Evolutionary conservation across 441 rosid species (phyloP), one percentile per base, ranked within the genome.

Genomic region (Pelargonium exstipulatum): DNA sequence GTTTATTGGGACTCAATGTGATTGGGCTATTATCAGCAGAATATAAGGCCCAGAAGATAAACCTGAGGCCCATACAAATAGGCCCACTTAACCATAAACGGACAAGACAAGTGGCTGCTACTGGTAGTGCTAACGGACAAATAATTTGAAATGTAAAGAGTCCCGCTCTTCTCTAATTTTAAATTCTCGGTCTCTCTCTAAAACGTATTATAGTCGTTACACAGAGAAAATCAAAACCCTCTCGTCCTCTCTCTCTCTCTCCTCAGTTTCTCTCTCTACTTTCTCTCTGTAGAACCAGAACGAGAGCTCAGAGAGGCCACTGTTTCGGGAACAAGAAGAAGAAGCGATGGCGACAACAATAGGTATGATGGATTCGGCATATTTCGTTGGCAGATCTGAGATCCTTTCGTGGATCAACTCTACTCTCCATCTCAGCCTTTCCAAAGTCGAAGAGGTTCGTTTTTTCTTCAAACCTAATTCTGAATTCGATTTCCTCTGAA

Each of bases 321-420:
- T 53, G 8, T 14, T 16, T 53, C 8, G 24, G 22, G 5, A 32
- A 32, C 5, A 32, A 32, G 35, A 32, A 53, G 60, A 61, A n/a
- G 14, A 48, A 70, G 68, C 53, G 67, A 86, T 83, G 96, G 90
- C 90, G 16, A 80, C 91, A 71, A 86, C 83, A 49, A 91, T 91
- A 76, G 97, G 99, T 37, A 88, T 84, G 91, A 90, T 94, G 99
- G 99, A 90, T 58, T 51, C 76, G 0, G 97, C 93, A 3, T 94
- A 91, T 63, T 91, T 94, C 80, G 99, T 94, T 4, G 96, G 96
- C 1, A 83, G 99, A 91, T 86, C 96, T 40, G 97, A 90, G 88
- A 91, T 94, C 68, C 96, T 94, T 57, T 71, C 96, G 1, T 91
- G 96, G 99, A 88, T 94, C 72, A 94, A 94, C 82, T 83, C 90